Evolutionary conservation across 1,284 basidiomycete species (phyloP), one percentile per base, ranked within the genome.

Genomic region (Ustilago crameri): DNA sequence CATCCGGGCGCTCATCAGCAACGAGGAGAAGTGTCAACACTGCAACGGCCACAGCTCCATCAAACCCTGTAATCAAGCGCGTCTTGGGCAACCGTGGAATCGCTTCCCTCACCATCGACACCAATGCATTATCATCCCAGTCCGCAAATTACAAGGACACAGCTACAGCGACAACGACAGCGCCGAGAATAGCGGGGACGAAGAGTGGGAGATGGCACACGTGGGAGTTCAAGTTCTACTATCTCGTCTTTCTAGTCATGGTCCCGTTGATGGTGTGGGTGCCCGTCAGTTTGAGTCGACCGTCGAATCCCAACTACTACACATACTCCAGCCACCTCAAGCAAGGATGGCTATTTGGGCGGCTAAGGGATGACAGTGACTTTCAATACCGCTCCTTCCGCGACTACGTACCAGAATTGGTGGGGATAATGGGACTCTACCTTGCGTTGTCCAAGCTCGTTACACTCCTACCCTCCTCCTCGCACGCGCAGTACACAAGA

Each of bases 151-250:
- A 49, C 18, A 54, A 45, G 12, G 51, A 15, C 9, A 35, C 50
- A 8, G 14, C 44, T 2, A 43, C 54, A 22, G n/a, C 35, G 18
- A 47, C 59, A 17, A 54, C 56, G 0, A 23, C 23, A 12, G 34
- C 47, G 3, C 7, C 24, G 5, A 9, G 17, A 20, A 5, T 14
- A 1, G 17, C 14, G 15, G n/a, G 35, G 17, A n/a, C 41, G 0
- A 63, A 68, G 34, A 41, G 60, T 0, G 70, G 64, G 35, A 72
- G 91, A 85, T 98, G 95, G 95, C 85, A 84, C 45, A 91, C 93
- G 0, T 84, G 85, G 17, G 95, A 98, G 84, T 98, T 96, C 85
- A 86, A 88, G 62, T 78, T 91, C 51, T 98, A 98, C 85, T 89
- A 87, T 62, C 66, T 89, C 24, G 85, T 90, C 1, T 89, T 90